A percentile compares a stretch with the other conserved stretches of the same genome.
phyloP scores from a whole-genome alignment of 495 filamentous ascomycete genomes.

The Trichoderma virens region DNA sequence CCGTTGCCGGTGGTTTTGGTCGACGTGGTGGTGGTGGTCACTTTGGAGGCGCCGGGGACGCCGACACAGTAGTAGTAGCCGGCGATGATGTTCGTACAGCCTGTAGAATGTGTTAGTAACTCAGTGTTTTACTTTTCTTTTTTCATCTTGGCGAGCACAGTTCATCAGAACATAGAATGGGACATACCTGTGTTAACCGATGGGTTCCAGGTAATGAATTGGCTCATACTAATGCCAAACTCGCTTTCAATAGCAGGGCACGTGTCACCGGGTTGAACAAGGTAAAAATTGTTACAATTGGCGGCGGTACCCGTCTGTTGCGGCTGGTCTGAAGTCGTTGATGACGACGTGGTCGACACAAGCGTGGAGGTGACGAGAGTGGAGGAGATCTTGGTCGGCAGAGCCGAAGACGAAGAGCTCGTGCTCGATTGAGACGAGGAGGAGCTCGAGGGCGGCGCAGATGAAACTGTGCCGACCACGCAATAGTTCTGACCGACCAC shows the following conservation, averaged over 20 bases:
- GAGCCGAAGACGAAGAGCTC: neutral
- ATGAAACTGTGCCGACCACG: conserved; percentile 16
- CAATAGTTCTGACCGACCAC: conserved; percentile 17
- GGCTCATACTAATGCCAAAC: conserved; percentile 20
- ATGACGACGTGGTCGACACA: neutral
- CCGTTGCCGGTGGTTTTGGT: conserved; percentile 12
- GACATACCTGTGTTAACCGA: conserved; percentile 3
- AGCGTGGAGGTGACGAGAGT: neutral
- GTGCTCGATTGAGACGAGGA: too few relatives aligned
- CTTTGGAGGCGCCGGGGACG: neutral
- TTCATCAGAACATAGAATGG: neutral
- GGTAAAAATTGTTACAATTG: conserved; percentile 16
- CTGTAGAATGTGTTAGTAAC: neutral
- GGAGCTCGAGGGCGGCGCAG: neutral
- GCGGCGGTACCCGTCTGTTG: neutral
- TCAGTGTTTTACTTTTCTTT: too few relatives aligned
- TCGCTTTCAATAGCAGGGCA: conserved; percentile 32
- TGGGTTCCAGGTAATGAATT: conserved; percentile 30
- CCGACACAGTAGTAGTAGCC: conserved; percentile 2
- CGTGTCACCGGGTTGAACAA: conserved; percentile 32
- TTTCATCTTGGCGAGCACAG: too few relatives aligned
- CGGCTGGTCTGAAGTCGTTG: neutral
- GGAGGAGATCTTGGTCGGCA: neutral
- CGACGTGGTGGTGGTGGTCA: conserved; percentile 23
- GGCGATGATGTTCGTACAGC: conserved; percentile 5